These are phyloP conservation scores for Metarhizium humberi DNA, from an alignment of 2,329 filamentous ascomycete genomes.

Conservation along the genomic window DNA sequence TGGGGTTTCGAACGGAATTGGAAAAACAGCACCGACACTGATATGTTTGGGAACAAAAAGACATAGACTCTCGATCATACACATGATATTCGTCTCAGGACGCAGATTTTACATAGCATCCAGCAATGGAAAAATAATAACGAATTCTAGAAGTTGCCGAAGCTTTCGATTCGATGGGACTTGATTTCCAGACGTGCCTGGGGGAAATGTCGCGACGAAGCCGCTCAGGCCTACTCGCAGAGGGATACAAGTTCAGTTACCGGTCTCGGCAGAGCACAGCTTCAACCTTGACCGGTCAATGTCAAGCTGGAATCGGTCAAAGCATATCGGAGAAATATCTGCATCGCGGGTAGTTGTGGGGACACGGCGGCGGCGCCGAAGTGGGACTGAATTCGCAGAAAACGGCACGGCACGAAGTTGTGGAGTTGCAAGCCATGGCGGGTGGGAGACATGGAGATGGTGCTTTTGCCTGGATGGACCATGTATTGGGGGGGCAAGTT, in stretches of 20 bases:
- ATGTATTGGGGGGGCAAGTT: too few species aligned
- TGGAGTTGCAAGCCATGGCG: too few species aligned
- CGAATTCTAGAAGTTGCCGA: not conserved
- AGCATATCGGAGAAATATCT: not conserved
- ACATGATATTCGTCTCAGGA: slow-evolving; percentile 1
- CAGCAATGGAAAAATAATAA: slow-evolving; percentile 3
- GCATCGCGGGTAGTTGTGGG: not conserved
- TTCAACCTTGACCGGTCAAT: not conserved
- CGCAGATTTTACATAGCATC: not conserved
- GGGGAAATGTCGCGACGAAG: not conserved
- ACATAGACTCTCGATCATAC: slow-evolving; percentile 1
- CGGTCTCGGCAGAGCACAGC: not conserved
- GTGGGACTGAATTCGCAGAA: not conserved
- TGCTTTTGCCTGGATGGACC: too few species aligned
- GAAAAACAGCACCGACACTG: not conserved
- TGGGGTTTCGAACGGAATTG: not conserved
- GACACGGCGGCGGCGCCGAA: not conserved
- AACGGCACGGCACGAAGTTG: not conserved
- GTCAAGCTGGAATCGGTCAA: not conserved
- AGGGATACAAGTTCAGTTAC: not conserved
- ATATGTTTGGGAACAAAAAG: not conserved
- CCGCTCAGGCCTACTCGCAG: not conserved
- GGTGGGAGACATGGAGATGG: too few species aligned
- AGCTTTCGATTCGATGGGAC: not conserved
- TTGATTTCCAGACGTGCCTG: not conserved